Evolutionary conservation across 2,329 filamentous ascomycete species (phyloP).

Genomic region (Hyphodiscus sp.): DNA sequence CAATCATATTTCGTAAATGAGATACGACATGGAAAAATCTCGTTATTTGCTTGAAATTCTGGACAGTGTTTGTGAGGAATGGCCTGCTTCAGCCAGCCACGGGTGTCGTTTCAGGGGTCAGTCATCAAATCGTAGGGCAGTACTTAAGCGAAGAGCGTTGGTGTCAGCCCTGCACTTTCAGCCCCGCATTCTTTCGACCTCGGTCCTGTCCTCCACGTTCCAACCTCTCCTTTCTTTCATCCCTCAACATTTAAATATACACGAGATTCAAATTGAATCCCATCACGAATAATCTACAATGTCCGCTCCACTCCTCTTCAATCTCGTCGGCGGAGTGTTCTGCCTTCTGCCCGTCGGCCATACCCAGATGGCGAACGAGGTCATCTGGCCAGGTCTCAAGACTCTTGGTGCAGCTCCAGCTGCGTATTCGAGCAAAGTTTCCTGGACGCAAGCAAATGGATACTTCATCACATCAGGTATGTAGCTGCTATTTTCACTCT

Average conservation of each 20-base stretch:
- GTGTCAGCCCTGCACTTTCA: too few species aligned
- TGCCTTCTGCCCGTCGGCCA: not conserved
- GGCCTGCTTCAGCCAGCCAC: too few species aligned
- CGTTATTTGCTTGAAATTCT: too few species aligned
- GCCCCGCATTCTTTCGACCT: too few species aligned
- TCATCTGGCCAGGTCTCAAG: not conserved
- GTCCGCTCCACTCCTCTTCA: slow-evolving; percentile 1
- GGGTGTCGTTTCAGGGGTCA: too few species aligned
- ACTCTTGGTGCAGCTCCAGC: not conserved
- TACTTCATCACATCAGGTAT: slow-evolving; percentile 1
- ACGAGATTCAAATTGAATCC: not conserved
- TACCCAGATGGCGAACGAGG: not conserved
- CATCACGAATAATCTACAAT: not conserved
- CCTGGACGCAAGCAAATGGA: slow-evolving; percentile 1
- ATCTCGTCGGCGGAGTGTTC: not conserved
- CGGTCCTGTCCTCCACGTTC: too few species aligned
- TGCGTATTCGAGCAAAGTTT: not conserved
- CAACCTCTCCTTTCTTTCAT: not conserved
- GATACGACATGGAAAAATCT: too few species aligned
- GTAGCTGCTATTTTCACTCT: not conserved
- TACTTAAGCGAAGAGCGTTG: too few species aligned
- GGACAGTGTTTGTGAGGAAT: too few species aligned
- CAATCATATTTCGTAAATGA: too few species aligned
- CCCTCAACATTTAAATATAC: not conserved
- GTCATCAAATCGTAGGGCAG: too few species aligned